These are phyloP conservation scores for Monosporascus cannonballus DNA, from an alignment of 2,329 filamentous ascomycete species.

Conservation along the genomic window DNA sequence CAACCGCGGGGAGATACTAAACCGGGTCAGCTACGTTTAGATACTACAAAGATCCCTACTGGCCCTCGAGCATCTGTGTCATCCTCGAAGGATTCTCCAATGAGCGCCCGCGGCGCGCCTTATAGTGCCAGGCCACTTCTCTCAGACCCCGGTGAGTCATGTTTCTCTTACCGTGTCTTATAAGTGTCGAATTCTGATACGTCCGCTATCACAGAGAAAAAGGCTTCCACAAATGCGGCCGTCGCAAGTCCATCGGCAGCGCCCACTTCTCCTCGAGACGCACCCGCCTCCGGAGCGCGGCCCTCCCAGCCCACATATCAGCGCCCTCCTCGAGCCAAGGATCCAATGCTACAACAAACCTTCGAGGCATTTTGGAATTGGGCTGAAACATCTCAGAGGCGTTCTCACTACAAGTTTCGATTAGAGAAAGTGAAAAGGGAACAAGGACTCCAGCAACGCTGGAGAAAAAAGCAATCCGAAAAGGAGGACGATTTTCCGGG, in stretches of 20 bases:
- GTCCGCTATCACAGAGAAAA: neutral
- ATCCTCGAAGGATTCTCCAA: neutral
- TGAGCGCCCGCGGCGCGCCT: neutral
- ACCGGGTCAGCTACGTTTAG: neutral
- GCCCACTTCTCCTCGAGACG: neutral
- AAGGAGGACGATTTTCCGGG: constrained; percentile 16
- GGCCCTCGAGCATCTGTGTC: neutral
- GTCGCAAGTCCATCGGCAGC: neutral
- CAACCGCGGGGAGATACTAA: neutral
- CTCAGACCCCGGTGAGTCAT: neutral
- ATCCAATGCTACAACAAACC: constrained; percentile 17
- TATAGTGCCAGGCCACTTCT: neutral
- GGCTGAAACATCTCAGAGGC: constrained; percentile 6
- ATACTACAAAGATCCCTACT: neutral
- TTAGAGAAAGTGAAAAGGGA: constrained; percentile 6
- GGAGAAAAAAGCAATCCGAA: constrained; percentile 5
- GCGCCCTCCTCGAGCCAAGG: constrained; percentile 5
- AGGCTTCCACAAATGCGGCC: neutral
- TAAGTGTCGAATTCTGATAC: too few species aligned
- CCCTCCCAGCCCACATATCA: neutral
- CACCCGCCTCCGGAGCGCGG: neutral
- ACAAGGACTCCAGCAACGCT: neutral
- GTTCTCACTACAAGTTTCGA: constrained; percentile 4
- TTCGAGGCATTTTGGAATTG: constrained; percentile 12
- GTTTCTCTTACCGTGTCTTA: too few species aligned